A percentile compares a stretch with the other conserved stretches of the same genome.
Evolutionary conservation across 2,329 filamentous ascomycete species (phyloP).

Genomic region (Rhynchosporium agropyri): DNA sequence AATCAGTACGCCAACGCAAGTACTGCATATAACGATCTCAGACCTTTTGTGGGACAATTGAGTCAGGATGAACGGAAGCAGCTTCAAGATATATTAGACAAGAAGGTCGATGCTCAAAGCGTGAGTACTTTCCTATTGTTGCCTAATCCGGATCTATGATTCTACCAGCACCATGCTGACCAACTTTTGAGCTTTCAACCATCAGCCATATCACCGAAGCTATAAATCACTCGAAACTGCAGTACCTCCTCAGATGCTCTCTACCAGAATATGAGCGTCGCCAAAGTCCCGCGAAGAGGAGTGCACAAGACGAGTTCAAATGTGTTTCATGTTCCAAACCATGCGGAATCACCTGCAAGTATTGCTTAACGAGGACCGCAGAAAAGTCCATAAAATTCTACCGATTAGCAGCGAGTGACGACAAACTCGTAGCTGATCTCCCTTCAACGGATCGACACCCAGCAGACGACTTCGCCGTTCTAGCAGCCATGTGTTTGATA

Average conservation of each 20-base stretch:
- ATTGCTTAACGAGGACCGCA: conserved; percentile 33
- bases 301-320: conserved; percentile 2
- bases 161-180: conserved; percentile 7
- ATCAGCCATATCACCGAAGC: conserved; percentile 33
- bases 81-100: conserved; percentile 25
- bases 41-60: conserved; percentile 34
- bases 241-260: conserved; percentile 36
- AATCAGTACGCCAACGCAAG: conserved; percentile 38
- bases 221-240: conserved; percentile 38
- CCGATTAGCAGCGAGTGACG: conserved; percentile 33
- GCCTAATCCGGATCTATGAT: not conserved
- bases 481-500: conserved; percentile 41
- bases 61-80: conserved; percentile 29
- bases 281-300: conserved; percentile 20
- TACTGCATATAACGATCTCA: conserved; percentile 41
- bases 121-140: conserved; percentile 6
- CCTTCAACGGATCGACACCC: conserved; percentile 42
- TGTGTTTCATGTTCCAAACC: conserved; percentile 33
- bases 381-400: conserved; percentile 33
- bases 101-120: conserved; percentile 8
- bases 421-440: conserved; percentile 34
- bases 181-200: conserved; percentile 30
- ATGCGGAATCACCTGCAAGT: conserved; percentile 29
- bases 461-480: conserved; percentile 41
- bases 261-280: conserved; percentile 34